Conservation (phyloP, 2,329 filamentous ascomycete genomes). For the Talaromyces verruculosus region DNA sequence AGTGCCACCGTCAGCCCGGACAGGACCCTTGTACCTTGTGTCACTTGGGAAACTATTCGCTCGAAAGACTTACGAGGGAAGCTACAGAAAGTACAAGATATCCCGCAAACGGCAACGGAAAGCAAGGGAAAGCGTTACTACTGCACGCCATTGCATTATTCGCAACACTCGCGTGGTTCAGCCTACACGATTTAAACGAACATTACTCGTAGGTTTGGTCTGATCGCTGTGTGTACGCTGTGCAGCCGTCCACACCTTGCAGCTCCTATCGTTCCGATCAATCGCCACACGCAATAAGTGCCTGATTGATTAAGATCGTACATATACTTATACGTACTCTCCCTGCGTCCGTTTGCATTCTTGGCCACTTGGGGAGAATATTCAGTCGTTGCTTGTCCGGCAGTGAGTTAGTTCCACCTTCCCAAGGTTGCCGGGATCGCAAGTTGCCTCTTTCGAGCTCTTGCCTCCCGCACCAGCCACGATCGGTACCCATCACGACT, state of each 20-base stretch:
- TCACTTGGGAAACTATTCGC: neutral
- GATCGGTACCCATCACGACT: neutral
- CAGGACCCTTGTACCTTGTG: neutral
- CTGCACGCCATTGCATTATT: constrained; percentile 12
- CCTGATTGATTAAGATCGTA: neutral
- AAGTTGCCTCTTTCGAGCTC: constrained; percentile 15
- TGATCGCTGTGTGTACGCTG: neutral
- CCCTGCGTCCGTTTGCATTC: neutral
- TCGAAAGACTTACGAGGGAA: neutral
- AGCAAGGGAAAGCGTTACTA: neutral
- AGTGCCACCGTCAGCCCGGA: neutral
- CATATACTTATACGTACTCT: neutral
- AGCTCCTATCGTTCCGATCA: constrained; percentile 2
- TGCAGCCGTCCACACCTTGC: constrained; percentile 3
- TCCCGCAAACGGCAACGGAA: neutral
- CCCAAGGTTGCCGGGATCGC: constrained; percentile 4
- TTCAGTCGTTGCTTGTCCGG: neutral
- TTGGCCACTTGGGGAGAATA: neutral
- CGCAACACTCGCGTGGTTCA: constrained; percentile 7
- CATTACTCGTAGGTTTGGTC: constrained; percentile 16
- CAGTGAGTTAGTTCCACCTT: neutral
- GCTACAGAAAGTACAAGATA: neutral
- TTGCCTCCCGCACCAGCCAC: constrained; percentile 2
- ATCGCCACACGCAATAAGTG: constrained; percentile 6
- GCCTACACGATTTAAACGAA: neutral